phyloP scores from a whole-genome alignment of 179 eudicot species.

The Carnegiea gigantea region DNA sequence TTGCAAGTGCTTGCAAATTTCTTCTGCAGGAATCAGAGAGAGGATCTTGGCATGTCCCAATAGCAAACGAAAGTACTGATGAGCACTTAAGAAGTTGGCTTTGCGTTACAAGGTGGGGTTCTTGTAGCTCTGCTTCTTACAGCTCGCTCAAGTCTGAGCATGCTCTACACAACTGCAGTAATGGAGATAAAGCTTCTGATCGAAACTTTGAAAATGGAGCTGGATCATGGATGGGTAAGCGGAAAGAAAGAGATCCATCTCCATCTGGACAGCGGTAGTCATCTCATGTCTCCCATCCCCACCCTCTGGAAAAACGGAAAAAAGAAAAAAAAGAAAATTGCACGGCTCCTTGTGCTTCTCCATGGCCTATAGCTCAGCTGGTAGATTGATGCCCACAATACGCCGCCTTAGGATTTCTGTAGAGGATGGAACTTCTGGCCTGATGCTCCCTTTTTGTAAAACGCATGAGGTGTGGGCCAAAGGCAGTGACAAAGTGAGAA shows the following conservation, averaged over 20 bases:
- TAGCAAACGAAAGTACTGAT: constrained; percentile 41
- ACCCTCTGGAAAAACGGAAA: not conserved
- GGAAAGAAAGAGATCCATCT: constrained; percentile 50
- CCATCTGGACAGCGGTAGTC: constrained; percentile 21
- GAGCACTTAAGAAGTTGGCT: constrained; percentile 64
- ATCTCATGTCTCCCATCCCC: not conserved
- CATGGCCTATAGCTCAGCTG: constrained; percentile 8
- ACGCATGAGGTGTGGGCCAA: not conserved
- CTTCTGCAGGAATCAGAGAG: constrained; percentile 60
- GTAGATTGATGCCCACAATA: not conserved
- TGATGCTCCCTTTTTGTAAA: not conserved
- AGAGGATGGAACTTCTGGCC: not conserved
- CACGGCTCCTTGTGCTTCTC: constrained; percentile 40
- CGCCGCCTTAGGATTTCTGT: not conserved
- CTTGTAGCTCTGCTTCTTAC: constrained; percentile 8
- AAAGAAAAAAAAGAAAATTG: not conserved
- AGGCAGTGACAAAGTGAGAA: not conserved
- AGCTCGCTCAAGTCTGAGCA: not conserved
- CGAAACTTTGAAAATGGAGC: constrained; percentile 15
- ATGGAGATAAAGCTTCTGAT: not conserved
- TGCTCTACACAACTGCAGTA: not conserved
- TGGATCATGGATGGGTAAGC: constrained; percentile 35
- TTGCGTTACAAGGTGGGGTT: constrained; percentile 43
- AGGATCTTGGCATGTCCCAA: constrained; percentile 72
- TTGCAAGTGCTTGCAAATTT: not conserved